Percentiles rank a stretch among this genome's conserved stretches.
Evolutionary conservation across 345 rosid genomes (phyloP).

Genomic region (Melastoma malabathricum): DNA sequence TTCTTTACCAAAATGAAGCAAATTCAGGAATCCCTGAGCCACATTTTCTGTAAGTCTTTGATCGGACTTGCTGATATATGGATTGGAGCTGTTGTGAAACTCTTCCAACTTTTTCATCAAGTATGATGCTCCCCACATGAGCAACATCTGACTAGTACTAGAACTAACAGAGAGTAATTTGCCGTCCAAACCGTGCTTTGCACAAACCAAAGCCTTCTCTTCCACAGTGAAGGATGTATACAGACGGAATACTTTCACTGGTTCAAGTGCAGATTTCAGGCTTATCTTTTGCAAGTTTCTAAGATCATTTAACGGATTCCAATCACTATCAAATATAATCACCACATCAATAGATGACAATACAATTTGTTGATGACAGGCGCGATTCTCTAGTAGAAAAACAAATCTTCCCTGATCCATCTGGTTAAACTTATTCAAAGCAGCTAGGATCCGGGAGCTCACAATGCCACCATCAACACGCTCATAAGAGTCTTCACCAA

Average conservation of each 20-base stretch:
- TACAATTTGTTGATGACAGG: constrained; percentile 57
- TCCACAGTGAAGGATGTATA: constrained; percentile 65
- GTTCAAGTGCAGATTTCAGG: constrained; percentile 41
- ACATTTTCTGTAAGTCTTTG: constrained; percentile 26
- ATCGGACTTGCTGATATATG: constrained; percentile 13
- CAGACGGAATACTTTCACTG: constrained; percentile 60
- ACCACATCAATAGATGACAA: constrained; percentile 57
- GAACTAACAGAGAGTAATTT: constrained; percentile 29
- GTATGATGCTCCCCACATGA: constrained; percentile 75
- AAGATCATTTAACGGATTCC: constrained; percentile 60
- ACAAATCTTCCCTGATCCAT: constrained; percentile 55
- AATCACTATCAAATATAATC: constrained; percentile 68
- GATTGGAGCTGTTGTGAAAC: constrained; percentile 28
- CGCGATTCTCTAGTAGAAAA: constrained; percentile 73
- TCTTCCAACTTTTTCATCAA: constrained; percentile 50
- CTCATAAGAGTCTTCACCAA: constrained; percentile 72
- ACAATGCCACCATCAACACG: constrained; percentile 39
- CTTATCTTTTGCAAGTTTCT: constrained; percentile 60
- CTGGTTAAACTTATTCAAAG: constrained; percentile 50
- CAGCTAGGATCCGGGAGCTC: constrained; percentile 36
- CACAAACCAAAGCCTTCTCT: constrained; percentile 60
- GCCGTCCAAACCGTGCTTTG: constrained; percentile 40
- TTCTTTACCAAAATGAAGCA: constrained; percentile 32
- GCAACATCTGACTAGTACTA: constrained; percentile 36
- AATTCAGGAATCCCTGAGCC: constrained; percentile 34